Evolutionary conservation across 1,139 yeast species (phyloP), one percentile per base, ranked within the genome.

Genomic region (Taphrina communis): DNA sequence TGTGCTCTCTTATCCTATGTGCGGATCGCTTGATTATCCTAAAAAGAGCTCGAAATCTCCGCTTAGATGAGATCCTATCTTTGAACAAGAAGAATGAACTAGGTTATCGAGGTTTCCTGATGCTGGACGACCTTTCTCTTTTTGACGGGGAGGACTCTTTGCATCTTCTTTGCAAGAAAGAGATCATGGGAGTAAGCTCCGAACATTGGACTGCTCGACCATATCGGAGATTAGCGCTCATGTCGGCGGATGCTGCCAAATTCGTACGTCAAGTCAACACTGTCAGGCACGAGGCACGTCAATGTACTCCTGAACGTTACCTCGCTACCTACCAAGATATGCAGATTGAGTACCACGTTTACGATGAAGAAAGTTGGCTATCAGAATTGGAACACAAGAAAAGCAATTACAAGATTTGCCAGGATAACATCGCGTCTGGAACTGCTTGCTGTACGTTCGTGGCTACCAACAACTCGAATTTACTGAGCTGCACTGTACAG

Each of bases 1-100:
- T 60, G 38, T 68, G 67, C 52, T 46, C 67, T 35, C 56, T 63
- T 14, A 35, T 63, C 2, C 46, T 63, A 35, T 57, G 55, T 39
- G 25, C 61, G n/a, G 67, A 63, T 36, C 42, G 59, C 12, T 25
- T 63, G n/a, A 42, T 63, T 55, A 44, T 63, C n/a, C 61, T 63
- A 17, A 63, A 63, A 36, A 46, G 67, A 42, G 31, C 51, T 19
- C 19, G 67, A 14, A 38, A 36, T 31, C 46, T 41, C 8, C 46
- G 67, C 0, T 14, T 63, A 14, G 61, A 63, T 19, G 67, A 63
- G 14, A 50, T 63, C 12, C 36, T 63, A 12, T 35, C 35, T 8
- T 36, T 44, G 17, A 35, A 25, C 25, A 56, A 50, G 36, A 63
- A 63, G 46, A 59, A 59, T 17, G 67, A 63, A 21, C 46, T 63